Evolutionary conservation across 75 land plant species (phyloP).

Genomic region (Larix kaempferi): DNA sequence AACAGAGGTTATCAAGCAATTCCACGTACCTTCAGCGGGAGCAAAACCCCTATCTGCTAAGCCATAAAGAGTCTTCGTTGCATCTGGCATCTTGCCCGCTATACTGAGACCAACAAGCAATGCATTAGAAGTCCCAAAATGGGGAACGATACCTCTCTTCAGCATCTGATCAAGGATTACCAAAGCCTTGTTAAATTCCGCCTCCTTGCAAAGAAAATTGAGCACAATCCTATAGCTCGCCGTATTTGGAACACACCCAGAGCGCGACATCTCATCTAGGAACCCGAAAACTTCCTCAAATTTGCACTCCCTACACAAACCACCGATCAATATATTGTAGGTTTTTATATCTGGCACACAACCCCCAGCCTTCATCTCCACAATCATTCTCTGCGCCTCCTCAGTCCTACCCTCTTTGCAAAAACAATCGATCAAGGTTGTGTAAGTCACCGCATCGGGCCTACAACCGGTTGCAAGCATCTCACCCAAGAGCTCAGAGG

Average conservation of each 20-base stretch:
- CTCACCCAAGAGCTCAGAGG: constrained; percentile 47
- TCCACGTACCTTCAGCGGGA: constrained; percentile 50
- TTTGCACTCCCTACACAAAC: constrained; percentile 43
- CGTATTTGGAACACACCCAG: constrained; percentile 44
- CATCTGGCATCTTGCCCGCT: constrained; percentile 45
- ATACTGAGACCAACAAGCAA: constrained; percentile 51
- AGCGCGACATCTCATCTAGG: constrained; percentile 47
- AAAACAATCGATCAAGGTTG: constrained; percentile 40
- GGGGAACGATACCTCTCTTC: constrained; percentile 51
- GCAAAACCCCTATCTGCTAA: constrained; percentile 44
- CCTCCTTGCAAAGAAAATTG: constrained; percentile 44
- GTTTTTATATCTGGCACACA: constrained; percentile 47
- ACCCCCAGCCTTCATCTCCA: constrained; percentile 41
- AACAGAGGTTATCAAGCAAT: constrained; percentile 26
- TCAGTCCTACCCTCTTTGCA: constrained; percentile 39
- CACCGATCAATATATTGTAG: constrained; percentile 56
- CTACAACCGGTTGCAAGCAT: constrained; percentile 37
- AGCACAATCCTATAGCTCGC: constrained; percentile 70
- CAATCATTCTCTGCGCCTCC: constrained; percentile 39
- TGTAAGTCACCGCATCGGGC: constrained; percentile 47
- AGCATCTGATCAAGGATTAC: constrained; percentile 59
- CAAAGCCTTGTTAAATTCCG: constrained; percentile 46
- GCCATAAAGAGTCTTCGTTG: constrained; percentile 29
- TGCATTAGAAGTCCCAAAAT: constrained; percentile 58
- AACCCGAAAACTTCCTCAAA: constrained; percentile 52